A percentile compares a stretch with the other conserved stretches of the same genome.
Conservation (phyloP, 2,329 filamentous ascomycete genomes). For the Apiospora pterosperma region DNA sequence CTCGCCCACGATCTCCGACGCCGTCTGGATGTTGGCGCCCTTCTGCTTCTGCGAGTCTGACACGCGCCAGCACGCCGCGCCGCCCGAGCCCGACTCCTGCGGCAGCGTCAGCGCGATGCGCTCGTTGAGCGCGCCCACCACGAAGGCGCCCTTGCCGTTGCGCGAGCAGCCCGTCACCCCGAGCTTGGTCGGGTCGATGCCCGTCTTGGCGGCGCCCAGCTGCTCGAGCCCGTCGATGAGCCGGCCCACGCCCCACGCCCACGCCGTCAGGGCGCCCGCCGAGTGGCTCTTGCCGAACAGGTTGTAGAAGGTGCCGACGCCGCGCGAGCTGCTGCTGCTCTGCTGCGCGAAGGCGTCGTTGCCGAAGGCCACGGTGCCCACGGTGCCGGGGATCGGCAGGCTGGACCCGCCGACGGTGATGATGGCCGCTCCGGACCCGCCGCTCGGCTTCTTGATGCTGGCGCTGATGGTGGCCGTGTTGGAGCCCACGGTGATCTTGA, state of each 20-base stretch:
- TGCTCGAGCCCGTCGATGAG: slow-evolving; percentile 58
- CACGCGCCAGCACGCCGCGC: slow-evolving; percentile 59
- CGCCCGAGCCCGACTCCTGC: slow-evolving; percentile 60
- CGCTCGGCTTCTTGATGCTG: slow-evolving; percentile 40
- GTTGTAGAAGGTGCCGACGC: slow-evolving; percentile 56
- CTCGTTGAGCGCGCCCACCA: slow-evolving; percentile 55
- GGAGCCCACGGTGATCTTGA: slow-evolving; percentile 41
- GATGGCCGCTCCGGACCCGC: slow-evolving; percentile 45
- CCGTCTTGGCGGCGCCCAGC: slow-evolving; percentile 37
- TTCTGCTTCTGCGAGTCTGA: slow-evolving; percentile 45
- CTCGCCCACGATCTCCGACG: slow-evolving; percentile 54
- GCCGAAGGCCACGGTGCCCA: slow-evolving; percentile 57
- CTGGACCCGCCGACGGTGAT: slow-evolving; percentile 53
- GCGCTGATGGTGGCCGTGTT: slow-evolving; percentile 43
- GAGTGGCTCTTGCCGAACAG: slow-evolving; percentile 53
- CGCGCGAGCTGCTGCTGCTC: slow-evolving; percentile 41
- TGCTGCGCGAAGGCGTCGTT: slow-evolving; percentile 57
- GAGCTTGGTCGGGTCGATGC: slow-evolving; percentile 46
- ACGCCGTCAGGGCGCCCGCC: slow-evolving; percentile 57
- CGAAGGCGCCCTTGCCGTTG: slow-evolving; percentile 61
- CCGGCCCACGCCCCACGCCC: slow-evolving; percentile 61
- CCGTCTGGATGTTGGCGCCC: slow-evolving; percentile 59
- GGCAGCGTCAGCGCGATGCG: slow-evolving; percentile 60
- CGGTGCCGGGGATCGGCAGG: slow-evolving; percentile 50
- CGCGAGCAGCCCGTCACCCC: slow-evolving; percentile 63